These are phyloP conservation scores for Stenogyne calaminthoides DNA, from an alignment of 305 asterid genomes.

Conservation along the genomic window DNA sequence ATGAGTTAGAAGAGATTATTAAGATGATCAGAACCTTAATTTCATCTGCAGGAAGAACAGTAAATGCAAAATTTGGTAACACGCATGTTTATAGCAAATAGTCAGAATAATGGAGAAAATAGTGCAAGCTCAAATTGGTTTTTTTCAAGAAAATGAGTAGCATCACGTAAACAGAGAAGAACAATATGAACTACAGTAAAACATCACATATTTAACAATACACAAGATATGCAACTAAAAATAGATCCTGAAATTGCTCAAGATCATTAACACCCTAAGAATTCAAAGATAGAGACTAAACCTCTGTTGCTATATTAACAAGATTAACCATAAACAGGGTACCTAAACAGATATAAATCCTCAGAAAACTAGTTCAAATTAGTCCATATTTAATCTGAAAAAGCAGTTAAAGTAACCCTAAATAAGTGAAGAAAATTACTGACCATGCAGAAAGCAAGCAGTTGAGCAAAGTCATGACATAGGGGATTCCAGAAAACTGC, in stretches of 20 bases:
- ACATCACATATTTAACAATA: no score
- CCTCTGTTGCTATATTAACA: neutral
- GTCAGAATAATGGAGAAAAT: neutral
- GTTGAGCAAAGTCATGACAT: constrained; percentile 80
- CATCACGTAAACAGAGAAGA: no score
- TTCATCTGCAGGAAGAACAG: neutral
- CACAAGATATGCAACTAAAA: no score
- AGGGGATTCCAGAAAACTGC: constrained; percentile 84
- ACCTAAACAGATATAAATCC: neutral
- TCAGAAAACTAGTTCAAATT: neutral
- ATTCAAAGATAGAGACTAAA: neutral
- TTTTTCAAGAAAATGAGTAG: no score
- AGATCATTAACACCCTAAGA: neutral
- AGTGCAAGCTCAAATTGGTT: constrained; percentile 3
- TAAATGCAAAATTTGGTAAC: neutral
- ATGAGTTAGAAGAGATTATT: neutral
- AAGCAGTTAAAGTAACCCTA: neutral
- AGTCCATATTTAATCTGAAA: neutral
- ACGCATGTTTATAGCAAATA: neutral
- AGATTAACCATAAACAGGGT: neutral
- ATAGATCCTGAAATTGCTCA: neutral
- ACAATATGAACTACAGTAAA: no score
- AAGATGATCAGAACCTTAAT: neutral
- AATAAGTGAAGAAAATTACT: constrained; percentile 1
- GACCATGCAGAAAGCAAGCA: constrained; percentile 86